Evolutionary conservation across 768 basidiomycete species (phyloP).

Genomic region (Ephemerocybe angulata): DNA sequence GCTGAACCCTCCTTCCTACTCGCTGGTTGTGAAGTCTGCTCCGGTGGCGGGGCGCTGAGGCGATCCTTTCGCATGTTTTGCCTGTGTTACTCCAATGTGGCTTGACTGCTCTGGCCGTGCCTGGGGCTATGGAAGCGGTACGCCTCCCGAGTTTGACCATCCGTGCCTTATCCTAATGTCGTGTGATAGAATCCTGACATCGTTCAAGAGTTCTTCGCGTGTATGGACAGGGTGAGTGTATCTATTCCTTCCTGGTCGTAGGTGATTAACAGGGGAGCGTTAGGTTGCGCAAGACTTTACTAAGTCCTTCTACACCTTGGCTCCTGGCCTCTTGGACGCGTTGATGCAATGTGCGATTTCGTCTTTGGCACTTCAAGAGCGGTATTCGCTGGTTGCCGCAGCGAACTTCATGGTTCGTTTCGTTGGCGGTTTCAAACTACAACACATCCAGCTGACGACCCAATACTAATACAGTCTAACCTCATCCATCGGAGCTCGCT

Average conservation of each 20-base stretch:
- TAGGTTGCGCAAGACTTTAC: slow-evolving; percentile 59
- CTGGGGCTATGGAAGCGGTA: slow-evolving; percentile 70
- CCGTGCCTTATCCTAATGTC: not conserved
- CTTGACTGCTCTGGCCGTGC: slow-evolving; percentile 47
- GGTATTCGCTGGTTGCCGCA: slow-evolving; percentile 80
- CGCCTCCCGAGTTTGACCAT: no score
- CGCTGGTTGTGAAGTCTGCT: slow-evolving; percentile 46
- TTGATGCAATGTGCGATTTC: slow-evolving; percentile 67
- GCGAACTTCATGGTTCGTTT: slow-evolving; percentile 75
- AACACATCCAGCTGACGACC: not conserved
- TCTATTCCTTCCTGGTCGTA: not conserved
- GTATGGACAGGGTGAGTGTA: slow-evolving; percentile 64
- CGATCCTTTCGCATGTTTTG: slow-evolving; percentile 52
- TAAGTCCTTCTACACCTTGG: slow-evolving; percentile 55
- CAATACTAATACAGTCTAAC: slow-evolving; percentile 41
- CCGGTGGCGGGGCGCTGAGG: slow-evolving; percentile 58
- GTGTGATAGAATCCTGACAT: slow-evolving; percentile 78
- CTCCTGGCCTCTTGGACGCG: slow-evolving; percentile 59
- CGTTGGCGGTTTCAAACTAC: not conserved
- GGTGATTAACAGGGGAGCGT: slow-evolving; percentile 18
- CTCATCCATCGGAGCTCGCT: slow-evolving; percentile 65
- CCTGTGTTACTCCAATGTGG: slow-evolving; percentile 58
- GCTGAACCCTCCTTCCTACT: slow-evolving; percentile 66
- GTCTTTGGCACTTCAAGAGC: slow-evolving; percentile 70
- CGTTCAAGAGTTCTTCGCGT: slow-evolving; percentile 84